A percentile compares a stretch with the other conserved stretches of the same genome.
Conservation (phyloP, 2,329 filamentous ascomycete species). For the Thelonectria blattea region DNA sequence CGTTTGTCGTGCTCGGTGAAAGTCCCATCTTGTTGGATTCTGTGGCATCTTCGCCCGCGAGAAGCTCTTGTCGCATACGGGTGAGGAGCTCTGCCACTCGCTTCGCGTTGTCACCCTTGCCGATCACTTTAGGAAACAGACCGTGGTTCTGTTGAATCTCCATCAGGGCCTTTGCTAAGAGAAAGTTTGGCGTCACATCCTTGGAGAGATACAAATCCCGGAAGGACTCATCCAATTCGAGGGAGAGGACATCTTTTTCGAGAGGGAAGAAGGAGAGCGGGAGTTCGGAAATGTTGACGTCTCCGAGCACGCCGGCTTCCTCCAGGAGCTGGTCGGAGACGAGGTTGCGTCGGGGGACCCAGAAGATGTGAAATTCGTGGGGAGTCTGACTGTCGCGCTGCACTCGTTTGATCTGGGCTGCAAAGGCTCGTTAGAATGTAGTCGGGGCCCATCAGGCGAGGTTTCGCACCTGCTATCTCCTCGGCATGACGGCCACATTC, state of each 20-base stretch:
- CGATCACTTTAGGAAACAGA: slow-evolving; percentile 91
- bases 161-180: slow-evolving; percentile 93
- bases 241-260: slow-evolving; percentile 87
- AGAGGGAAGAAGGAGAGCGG: slow-evolving; percentile 90
- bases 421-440: slow-evolving; percentile 42
- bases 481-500: slow-evolving; percentile 86
- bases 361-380: slow-evolving; percentile 97
- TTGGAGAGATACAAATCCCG: slow-evolving; percentile 86
- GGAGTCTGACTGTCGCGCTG: slow-evolving; percentile 86
- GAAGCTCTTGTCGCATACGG: slow-evolving; percentile 88
- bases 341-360: slow-evolving; percentile 90
- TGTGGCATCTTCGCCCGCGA: slow-evolving; percentile 76
- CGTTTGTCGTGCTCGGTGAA: slow-evolving; percentile 84
- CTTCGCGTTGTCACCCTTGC: slow-evolving; percentile 94
- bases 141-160: slow-evolving; percentile 89
- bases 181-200: slow-evolving; percentile 88
- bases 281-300: slow-evolving; percentile 87
- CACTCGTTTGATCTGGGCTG: slow-evolving; percentile 89
- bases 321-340: slow-evolving; percentile 92
- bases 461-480: slow-evolving; percentile 80
- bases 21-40: slow-evolving; percentile 69
- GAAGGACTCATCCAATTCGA: slow-evolving; percentile 89
- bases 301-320: slow-evolving; percentile 89
- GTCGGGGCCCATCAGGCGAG: background rate
- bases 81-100: slow-evolving; percentile 84